These are phyloP conservation scores for Mollisia scopiformis DNA, from an alignment of 2,329 filamentous ascomycete species.

Conservation along the genomic window DNA sequence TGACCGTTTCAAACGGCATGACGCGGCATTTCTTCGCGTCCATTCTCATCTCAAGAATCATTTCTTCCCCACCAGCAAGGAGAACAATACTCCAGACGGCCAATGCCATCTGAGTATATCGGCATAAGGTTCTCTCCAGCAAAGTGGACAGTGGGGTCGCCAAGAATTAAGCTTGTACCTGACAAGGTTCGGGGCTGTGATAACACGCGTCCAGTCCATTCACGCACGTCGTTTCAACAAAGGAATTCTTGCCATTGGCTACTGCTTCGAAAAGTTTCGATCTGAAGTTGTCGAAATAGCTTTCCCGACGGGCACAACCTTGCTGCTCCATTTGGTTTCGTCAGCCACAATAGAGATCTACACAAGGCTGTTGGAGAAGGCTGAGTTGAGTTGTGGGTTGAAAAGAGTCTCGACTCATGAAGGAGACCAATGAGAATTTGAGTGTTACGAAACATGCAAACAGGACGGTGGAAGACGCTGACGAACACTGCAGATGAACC, in stretches of 20 bases:
- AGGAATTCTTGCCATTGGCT: neutral
- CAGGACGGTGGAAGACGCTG: constrained; percentile 5
- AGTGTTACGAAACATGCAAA: neutral
- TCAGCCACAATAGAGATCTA: constrained; percentile 3
- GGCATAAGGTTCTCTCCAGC: neutral
- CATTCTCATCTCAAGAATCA: neutral
- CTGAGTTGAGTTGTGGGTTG: neutral
- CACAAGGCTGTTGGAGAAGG: neutral
- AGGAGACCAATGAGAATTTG: neutral
- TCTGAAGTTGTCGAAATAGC: neutral
- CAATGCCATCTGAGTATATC: neutral
- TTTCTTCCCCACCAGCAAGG: neutral
- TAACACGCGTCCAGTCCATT: neutral
- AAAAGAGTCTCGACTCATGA: neutral
- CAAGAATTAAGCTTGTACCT: neutral
- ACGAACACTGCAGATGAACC: constrained; percentile 15
- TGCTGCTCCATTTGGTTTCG: neutral
- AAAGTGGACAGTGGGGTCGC: neutral
- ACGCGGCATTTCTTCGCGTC: neutral
- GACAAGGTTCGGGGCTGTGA: neutral
- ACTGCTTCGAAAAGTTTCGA: neutral
- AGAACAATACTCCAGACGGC: neutral
- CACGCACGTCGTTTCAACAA: neutral
- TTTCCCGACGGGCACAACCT: neutral
- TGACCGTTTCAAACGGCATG: neutral